Base-by-base conservation (phyloP, 169 alveolate genomes). In the Perkinsus chesapeaki region DNA sequence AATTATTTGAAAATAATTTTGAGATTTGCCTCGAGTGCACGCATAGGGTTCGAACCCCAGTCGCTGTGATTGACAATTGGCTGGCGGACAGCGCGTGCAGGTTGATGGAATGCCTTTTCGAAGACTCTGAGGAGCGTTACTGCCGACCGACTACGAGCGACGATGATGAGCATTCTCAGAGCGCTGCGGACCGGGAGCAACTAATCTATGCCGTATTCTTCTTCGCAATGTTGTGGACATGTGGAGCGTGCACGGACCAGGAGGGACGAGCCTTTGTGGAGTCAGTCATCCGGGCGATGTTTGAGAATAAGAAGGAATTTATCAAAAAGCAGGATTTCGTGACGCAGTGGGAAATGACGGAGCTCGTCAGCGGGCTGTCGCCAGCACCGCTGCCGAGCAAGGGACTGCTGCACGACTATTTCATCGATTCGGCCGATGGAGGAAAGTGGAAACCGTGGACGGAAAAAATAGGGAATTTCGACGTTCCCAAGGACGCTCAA, bases 401-500 rank as follows among this genome's bases (percentile, higher is more conserved):
- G 91, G 95, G 94, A 20, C 31, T 92, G 91, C 91, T 94, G 72
- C 95, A 93, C 92, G 96, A 95, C 90, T 91, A 90, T 34, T 93
- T 92, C 93, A 37, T 95, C 39, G 95, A 95, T 20, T 39, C 93
- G 10, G 93, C 39, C 47, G 93, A 92, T 31, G 92, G 93, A 3
- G 94, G 93, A 37, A 93, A 93, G 92, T 95, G 96, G 96, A 92
- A 91, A 93, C 94, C 94, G 0, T 94, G 95, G 95, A 93, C 94
- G 20, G 94, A 91, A 73, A 91, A 93, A 9, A 93, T 94, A 48
- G 93, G 92, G 48, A 92, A 91, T 91, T 73, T 95, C 39, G 91
- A 91, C 39, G 43, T 73, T 0, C 82, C 94, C 19, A 95, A 96
- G 94, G 95, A 97, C 94, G 96, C 97, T 91, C 97, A 96, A 39